Conservation (phyloP, 148 eudicot species). For the Arbutus unedo region DNA sequence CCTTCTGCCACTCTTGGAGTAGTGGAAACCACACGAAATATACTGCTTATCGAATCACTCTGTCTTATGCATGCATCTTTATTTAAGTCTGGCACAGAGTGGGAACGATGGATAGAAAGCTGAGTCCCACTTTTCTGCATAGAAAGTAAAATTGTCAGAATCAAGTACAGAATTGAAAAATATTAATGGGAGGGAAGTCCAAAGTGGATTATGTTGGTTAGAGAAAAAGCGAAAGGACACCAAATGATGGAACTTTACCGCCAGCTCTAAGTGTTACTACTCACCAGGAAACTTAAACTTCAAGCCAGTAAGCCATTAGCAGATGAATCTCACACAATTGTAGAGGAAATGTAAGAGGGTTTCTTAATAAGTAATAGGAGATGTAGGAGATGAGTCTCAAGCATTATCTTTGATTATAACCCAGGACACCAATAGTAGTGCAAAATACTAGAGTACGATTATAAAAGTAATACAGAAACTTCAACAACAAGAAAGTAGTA, state of each 20-base stretch:
- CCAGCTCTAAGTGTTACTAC: not conserved
- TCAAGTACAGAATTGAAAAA: slow-evolving; percentile 10
- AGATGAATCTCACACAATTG: not conserved
- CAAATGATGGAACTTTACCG: not conserved
- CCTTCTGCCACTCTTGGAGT: slow-evolving; percentile 52
- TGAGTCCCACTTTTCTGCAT: slow-evolving; percentile 54
- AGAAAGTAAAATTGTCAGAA: slow-evolving; percentile 30
- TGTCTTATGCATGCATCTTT: slow-evolving; percentile 60
- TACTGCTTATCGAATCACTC: slow-evolving; percentile 45
- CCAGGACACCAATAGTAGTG: not conserved
- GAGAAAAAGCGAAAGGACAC: not conserved
- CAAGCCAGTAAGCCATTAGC: not conserved
- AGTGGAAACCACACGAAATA: slow-evolving; percentile 68
- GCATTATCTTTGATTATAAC: not conserved
- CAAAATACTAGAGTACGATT: not conserved
- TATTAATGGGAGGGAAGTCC: slow-evolving; percentile 4
- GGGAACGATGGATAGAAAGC: slow-evolving; percentile 62
- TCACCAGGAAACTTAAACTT: not conserved
- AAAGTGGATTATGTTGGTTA: not conserved
- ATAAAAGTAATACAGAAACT: not conserved
- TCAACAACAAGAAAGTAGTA: not conserved
- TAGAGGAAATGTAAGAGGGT: not conserved
- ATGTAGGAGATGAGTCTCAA: not conserved
- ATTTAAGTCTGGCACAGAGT: slow-evolving; percentile 68
- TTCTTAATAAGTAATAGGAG: not conserved